phyloP scores from a whole-genome alignment of 352 stramenopile genomes.

The Blastocystis sp. region DNA sequence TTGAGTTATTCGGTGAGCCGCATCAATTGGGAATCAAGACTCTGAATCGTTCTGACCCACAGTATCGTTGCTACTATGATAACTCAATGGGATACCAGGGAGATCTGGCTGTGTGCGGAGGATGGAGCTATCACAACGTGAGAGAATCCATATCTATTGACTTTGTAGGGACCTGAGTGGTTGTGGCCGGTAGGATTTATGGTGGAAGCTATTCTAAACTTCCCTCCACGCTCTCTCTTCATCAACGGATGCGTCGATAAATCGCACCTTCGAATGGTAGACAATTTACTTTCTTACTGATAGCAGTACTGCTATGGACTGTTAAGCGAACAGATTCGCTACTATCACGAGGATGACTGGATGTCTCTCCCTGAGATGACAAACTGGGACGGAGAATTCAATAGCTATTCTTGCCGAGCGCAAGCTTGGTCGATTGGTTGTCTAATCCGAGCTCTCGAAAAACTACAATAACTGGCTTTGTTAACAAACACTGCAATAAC shows the following conservation, averaged over 20 bases:
- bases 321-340: slow-evolving; percentile 12
- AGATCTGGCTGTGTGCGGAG: slow-evolving; percentile 36
- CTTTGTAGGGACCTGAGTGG: slow-evolving; percentile 63
- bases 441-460: background rate
- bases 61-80: slow-evolving; percentile 62
- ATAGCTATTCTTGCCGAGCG: slow-evolving; percentile 22
- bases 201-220: slow-evolving; percentile 48
- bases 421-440: slow-evolving; percentile 35
- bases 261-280: background rate
- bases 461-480: background rate
- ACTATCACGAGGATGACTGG: slow-evolving; percentile 47
- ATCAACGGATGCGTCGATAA: background rate
- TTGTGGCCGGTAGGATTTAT: slow-evolving; percentile 63
- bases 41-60: slow-evolving; percentile 8
- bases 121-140: slow-evolving; percentile 63
- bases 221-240: background rate
- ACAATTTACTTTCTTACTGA: background rate
- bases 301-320: slow-evolving; percentile 19
- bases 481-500: slow-evolving; percentile 19
- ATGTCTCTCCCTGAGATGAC: slow-evolving; percentile 53
- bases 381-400: slow-evolving; percentile 43
- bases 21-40: slow-evolving; percentile 61
- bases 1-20: slow-evolving; percentile 25
- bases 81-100: slow-evolving; percentile 50
- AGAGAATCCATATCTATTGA: background rate